A percentile compares a stretch with the other conserved stretches of the same genome.
phyloP scores from a whole-genome alignment of 208 protist species.

The Crithidia fasciculata region DNA sequence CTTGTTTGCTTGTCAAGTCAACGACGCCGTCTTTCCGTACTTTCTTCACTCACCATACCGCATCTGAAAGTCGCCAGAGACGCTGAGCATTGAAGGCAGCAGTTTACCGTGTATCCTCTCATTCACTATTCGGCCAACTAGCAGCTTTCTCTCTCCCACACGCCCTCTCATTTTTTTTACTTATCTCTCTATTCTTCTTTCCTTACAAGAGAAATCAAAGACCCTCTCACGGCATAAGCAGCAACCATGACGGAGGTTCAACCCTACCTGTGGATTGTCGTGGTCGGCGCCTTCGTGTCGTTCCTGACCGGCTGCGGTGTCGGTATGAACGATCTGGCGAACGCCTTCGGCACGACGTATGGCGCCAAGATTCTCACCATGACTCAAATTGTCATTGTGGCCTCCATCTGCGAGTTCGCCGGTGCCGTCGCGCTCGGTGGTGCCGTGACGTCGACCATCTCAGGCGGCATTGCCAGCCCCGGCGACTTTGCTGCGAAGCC shows the following conservation, averaged over 20 bases:
- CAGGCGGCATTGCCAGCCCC: not conserved
- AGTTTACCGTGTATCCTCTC: too few relatives aligned
- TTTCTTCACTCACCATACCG: too few relatives aligned
- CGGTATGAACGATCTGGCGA: not conserved
- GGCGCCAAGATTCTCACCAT: not conserved
- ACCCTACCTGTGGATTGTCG: not conserved
- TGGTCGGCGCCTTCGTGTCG: not conserved
- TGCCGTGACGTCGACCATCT: not conserved
- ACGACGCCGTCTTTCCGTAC: too few relatives aligned
- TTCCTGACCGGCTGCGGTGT: not conserved
- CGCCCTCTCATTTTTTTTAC: not conserved
- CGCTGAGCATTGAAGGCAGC: too few relatives aligned
- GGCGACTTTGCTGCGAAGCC: not conserved
- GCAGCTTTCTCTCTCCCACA: too few relatives aligned
- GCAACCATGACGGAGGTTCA: not conserved
- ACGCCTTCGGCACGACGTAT: not conserved
- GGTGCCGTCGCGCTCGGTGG: not conserved
- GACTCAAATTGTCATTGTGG: not conserved
- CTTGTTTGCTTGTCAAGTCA: too few relatives aligned
- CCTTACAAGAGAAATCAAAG: not conserved
- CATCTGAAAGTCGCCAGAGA: too few relatives aligned
- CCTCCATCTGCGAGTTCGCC: not conserved
- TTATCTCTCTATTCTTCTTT: not conserved
- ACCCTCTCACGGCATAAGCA: not conserved
- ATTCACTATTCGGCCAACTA: too few relatives aligned